Evolutionary conservation across 106 monocot species (phyloP).

Genomic region (Apostasia shenzhenica): DNA sequence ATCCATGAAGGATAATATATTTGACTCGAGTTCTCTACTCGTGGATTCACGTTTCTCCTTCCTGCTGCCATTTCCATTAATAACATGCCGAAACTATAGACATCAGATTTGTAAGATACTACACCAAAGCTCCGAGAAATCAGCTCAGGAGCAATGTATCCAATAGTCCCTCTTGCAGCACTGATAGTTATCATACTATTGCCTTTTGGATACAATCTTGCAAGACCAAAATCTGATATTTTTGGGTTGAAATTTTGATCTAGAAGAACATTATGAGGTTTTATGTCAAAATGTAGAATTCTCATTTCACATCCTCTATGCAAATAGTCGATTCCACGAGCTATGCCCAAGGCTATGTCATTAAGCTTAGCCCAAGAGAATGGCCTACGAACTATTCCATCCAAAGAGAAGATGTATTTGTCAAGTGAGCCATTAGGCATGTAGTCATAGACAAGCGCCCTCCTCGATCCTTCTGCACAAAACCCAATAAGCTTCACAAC

Average conservation of each 20-base stretch:
- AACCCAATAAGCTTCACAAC: background rate
- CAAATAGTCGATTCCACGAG: background rate
- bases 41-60: background rate
- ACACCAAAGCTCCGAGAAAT: background rate
- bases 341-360: background rate
- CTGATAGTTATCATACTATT: background rate
- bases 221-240: constrained; percentile 1
- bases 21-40: background rate
- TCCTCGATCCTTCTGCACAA: background rate
- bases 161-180: background rate
- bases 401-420: background rate
- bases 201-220: background rate
- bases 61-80: background rate
- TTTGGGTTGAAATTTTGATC: background rate
- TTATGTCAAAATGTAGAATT: constrained; percentile 4
- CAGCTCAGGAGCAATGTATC: background rate
- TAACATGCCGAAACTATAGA: background rate
- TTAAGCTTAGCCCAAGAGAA: background rate
- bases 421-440: constrained; percentile 5
- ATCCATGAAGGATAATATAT: constrained; percentile 6
- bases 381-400: too few relatives aligned
- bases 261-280: background rate
- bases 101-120: background rate
- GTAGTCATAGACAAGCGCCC: background rate
- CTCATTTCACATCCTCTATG: background rate